Base-by-base conservation (phyloP, 257 asterid species). In the Haberlea rhodopensis region DNA sequence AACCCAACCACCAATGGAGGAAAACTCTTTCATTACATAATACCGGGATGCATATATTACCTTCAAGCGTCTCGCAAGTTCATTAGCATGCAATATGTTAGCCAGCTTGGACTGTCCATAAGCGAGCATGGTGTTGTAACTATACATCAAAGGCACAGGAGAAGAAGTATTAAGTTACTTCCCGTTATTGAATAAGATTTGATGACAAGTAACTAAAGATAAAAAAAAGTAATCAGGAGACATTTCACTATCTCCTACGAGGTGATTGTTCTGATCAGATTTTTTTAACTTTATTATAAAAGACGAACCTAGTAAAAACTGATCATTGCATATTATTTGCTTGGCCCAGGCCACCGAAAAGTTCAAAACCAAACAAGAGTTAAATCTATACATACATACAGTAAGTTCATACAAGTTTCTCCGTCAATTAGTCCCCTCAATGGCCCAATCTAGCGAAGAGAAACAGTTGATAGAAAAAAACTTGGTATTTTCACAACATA, bases 41-140 rank as follows among this genome's bases (percentile, higher is more conserved):
- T 10, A 24, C 7, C 31, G 21, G 31, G 22, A n/a, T 19, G 8
- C 10, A n/a, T 25, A 2, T 13, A 62, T 75, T 83, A 88, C 96
- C 96, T 84, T 78, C 34, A 88, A 75, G 26, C 80, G 81, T 61
- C 77, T 82, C 4, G 90, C 63, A 16, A 88, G 95, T 68, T 88
- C 95, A 71, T 76, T 82, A 6, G 90, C 85, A 10, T 88, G 96
- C 78, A 88, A 73, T 70, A 82, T 66, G 71, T 88, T 88, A 55
- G 95, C 92, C 23, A 89, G 85, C 83, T 88, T 89, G 48, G 96
- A 89, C 71, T 86, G 95, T 28, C 96, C 92, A 75, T 89, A 89
- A 37, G 95, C 96, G n/a, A 3, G 19, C 4, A 81, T 3, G 60
- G 63, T 67, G 21, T 19, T 60, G 75, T 87, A 85, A 68, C 94